These are phyloP conservation scores for Amniculicola lignicola DNA, from an alignment of 495 filamentous ascomycete species.

Conservation along the genomic window DNA sequence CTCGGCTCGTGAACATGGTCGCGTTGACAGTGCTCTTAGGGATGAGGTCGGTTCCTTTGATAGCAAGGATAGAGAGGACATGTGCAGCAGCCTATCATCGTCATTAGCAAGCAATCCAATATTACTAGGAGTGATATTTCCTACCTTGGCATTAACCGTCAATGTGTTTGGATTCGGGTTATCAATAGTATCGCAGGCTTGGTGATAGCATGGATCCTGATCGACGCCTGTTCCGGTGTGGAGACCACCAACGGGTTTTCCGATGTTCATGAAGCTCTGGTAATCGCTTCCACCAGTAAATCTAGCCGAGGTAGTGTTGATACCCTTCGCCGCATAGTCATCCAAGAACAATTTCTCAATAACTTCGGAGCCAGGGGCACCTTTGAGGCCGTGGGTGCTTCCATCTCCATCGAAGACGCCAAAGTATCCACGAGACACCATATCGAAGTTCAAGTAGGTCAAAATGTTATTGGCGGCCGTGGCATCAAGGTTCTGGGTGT, in stretches of 20 bases:
- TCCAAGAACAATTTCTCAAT: slow-evolving; percentile 62
- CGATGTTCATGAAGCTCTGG: slow-evolving; percentile 60
- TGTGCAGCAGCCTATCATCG: slow-evolving; percentile 43
- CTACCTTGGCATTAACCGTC: slow-evolving; percentile 55
- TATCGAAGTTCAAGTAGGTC: slow-evolving; percentile 73
- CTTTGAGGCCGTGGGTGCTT: slow-evolving; percentile 55
- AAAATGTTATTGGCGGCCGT: slow-evolving; percentile 56
- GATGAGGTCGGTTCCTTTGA: slow-evolving; percentile 42
- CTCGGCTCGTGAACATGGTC: slow-evolving; percentile 17
- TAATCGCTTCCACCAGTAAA: slow-evolving; percentile 70
- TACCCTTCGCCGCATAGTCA: slow-evolving; percentile 46
- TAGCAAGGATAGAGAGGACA: slow-evolving; percentile 42
- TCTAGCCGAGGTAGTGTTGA: slow-evolving; percentile 49
- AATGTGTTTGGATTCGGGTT: slow-evolving; percentile 62
- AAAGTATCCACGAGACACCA: slow-evolving; percentile 73
- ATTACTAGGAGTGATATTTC: slow-evolving; percentile 28
- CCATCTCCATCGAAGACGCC: slow-evolving; percentile 63
- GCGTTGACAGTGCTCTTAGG: slow-evolving; percentile 36
- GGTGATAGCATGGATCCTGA: slow-evolving; percentile 66
- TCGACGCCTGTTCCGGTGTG: slow-evolving; percentile 69
- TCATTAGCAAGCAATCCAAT: slow-evolving; percentile 42
- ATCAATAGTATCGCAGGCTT: slow-evolving; percentile 53
- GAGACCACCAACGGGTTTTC: slow-evolving; percentile 61
- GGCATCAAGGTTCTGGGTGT: slow-evolving; percentile 50
- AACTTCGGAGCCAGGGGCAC: slow-evolving; percentile 59